phyloP scores from a whole-genome alignment of 164 flowering plant species.

The Cinnamomum micranthum region DNA sequence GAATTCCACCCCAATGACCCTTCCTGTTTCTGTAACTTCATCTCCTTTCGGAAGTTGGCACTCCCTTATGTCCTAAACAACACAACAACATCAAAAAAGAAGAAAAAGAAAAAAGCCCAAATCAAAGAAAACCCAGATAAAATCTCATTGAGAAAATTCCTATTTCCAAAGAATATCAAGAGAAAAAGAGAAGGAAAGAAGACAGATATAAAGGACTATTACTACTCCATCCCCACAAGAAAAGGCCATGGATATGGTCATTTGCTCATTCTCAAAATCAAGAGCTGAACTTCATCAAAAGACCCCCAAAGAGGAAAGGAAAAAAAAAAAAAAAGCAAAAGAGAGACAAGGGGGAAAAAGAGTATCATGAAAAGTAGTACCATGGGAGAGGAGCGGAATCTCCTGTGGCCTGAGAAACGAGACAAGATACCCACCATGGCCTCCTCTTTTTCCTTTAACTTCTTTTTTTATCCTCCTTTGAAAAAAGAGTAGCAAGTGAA shows the following conservation, averaged over 20 bases:
- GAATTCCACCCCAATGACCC: constrained; percentile 16
- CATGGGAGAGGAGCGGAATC: constrained; percentile 20
- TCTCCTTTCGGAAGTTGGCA: constrained; percentile 7
- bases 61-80: constrained; percentile 25
- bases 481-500: not conserved
- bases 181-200: not conserved
- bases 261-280: constrained; percentile 8
- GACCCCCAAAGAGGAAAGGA: not conserved
- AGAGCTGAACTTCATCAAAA: constrained; percentile 8
- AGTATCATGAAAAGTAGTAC: constrained; percentile 22
- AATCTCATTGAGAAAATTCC: not conserved
- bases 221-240: constrained; percentile 36
- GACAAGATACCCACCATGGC: constrained; percentile 33
- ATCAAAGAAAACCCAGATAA: not conserved
- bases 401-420: constrained; percentile 24
- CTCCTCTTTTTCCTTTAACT: constrained; percentile 4
- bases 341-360: not conserved
- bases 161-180: not conserved
- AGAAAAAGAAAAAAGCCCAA: not conserved
- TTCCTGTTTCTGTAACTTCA: constrained; percentile 12
- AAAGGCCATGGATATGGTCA: constrained; percentile 28
- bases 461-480: constrained; percentile 3
- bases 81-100: not conserved
- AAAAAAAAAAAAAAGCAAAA: constrained; percentile 1
- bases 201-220: constrained; percentile 9